Conservation (phyloP, 352 stramenopile species). For the Globisporangium acanthophoron region DNA sequence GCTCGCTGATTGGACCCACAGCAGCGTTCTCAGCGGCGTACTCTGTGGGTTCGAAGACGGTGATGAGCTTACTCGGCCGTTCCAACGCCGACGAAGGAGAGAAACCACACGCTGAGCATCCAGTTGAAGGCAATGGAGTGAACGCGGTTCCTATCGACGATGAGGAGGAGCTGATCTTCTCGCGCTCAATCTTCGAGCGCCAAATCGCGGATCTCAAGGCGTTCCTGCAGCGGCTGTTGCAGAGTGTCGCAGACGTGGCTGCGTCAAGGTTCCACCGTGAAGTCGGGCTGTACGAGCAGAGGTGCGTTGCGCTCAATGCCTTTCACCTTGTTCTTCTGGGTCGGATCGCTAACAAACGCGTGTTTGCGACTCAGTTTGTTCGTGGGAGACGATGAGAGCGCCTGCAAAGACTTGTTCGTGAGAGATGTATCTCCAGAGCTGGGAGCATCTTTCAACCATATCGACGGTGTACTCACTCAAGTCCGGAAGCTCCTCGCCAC, state of each 20-base stretch:
- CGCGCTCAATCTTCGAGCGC: slow-evolving; percentile 67
- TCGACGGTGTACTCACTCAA: slow-evolving; percentile 23
- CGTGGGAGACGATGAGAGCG: not conserved
- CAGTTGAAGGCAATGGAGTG: no score
- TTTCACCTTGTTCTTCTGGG: slow-evolving; percentile 15
- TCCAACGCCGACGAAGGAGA: not conserved
- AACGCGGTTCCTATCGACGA: slow-evolving; percentile 4
- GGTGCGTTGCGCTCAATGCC: slow-evolving; percentile 18
- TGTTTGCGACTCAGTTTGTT: slow-evolving; percentile 9
- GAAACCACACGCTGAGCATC: not conserved
- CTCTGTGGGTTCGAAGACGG: slow-evolving; percentile 66
- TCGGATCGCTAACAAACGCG: not conserved
- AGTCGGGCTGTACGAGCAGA: slow-evolving; percentile 24
- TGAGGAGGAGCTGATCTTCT: slow-evolving; percentile 60
- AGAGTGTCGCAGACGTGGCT: slow-evolving; percentile 20
- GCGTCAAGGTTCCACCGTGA: slow-evolving; percentile 17
- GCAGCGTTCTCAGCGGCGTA: slow-evolving; percentile 67
- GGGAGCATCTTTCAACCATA: slow-evolving; percentile 19
- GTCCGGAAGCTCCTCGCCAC: slow-evolving; percentile 17
- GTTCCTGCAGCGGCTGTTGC: slow-evolving; percentile 26
- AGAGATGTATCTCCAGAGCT: slow-evolving; percentile 34
- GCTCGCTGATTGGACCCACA: slow-evolving; percentile 63
- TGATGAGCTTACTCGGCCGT: slow-evolving; percentile 58
- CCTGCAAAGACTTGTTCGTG: not conserved
- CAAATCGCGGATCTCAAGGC: slow-evolving; percentile 42